phyloP scores from a whole-genome alignment of 768 basidiomycete genomes.

The Boletus rubescentipes region DNA sequence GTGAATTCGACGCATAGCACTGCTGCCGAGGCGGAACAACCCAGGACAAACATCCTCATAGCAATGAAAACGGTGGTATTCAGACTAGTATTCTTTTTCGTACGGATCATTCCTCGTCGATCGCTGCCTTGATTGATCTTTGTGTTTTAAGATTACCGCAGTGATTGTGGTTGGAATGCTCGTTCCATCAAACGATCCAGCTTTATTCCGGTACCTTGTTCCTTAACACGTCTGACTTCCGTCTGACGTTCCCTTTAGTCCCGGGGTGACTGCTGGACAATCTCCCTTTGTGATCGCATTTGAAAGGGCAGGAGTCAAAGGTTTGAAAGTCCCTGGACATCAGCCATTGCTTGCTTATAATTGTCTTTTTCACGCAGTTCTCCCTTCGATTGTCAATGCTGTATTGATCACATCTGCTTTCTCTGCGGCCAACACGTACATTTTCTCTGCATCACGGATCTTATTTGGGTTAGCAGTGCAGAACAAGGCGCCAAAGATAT shows the following conservation, averaged over 20 bases:
- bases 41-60: constrained; percentile 75
- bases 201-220: constrained; percentile 42
- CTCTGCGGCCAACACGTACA: constrained; percentile 62
- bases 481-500: constrained; percentile 51
- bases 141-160: constrained; percentile 15
- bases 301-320: constrained; percentile 66
- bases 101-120: not conserved
- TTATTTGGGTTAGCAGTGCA: constrained; percentile 47
- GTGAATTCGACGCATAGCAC: constrained; percentile 41
- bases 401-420: constrained; percentile 69
- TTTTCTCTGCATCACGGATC: constrained; percentile 39
- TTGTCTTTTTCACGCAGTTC: constrained; percentile 30
- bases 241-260: constrained; percentile 2
- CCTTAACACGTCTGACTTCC: not conserved
- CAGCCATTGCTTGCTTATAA: constrained; percentile 13
- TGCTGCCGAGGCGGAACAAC: constrained; percentile 75
- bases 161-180: constrained; percentile 70
- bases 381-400: constrained; percentile 73
- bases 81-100: constrained; percentile 53
- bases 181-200: constrained; percentile 63
- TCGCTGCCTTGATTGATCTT: not conserved
- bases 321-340: constrained; percentile 21
- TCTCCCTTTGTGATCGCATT: constrained; percentile 89
- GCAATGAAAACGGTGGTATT: constrained; percentile 78
- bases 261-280: constrained; percentile 48